Conservation (phyloP, 1,284 basidiomycete species). For the Ceratobasidium theobromae region DNA sequence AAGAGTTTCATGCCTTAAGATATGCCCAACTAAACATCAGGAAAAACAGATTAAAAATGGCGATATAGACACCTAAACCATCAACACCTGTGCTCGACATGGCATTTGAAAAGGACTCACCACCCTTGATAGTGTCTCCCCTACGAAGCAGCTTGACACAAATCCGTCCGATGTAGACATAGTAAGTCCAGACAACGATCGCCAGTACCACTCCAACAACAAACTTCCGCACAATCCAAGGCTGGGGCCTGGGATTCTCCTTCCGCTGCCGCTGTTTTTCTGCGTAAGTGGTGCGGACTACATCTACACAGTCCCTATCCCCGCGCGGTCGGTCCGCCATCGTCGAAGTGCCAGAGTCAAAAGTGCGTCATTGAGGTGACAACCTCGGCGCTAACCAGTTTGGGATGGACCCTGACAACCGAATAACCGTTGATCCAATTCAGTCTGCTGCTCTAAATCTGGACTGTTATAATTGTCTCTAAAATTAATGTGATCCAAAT, state of each 20-base stretch:
- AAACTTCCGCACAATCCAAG: slow-evolving; percentile 64
- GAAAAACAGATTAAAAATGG: slow-evolving; percentile 59
- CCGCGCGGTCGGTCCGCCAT: slow-evolving; percentile 17
- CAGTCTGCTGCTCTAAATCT: too few relatives aligned
- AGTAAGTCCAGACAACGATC: slow-evolving; percentile 61
- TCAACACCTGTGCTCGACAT: slow-evolving; percentile 2
- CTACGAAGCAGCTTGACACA: slow-evolving; percentile 62
- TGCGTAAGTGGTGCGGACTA: neutral
- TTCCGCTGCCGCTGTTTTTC: neutral
- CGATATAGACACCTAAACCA: slow-evolving; percentile 58
- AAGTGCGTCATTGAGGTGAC: neutral
- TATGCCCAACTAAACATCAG: slow-evolving; percentile 76
- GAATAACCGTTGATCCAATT: too few relatives aligned
- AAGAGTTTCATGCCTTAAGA: slow-evolving; percentile 52
- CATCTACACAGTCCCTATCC: slow-evolving; percentile 18
- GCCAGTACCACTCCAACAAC: slow-evolving; percentile 55
- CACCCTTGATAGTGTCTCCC: slow-evolving; percentile 35
- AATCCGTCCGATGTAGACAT: slow-evolving; percentile 69
- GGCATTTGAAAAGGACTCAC: neutral
- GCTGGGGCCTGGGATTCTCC: slow-evolving; percentile 47
- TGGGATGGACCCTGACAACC: neutral
- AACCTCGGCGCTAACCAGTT: neutral
- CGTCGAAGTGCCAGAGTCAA: neutral
- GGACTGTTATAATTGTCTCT: too few relatives aligned
- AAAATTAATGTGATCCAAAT: too few relatives aligned